phyloP scores from a whole-genome alignment of 768 basidiomycete genomes.

The Hortiboletus flavorubellus region DNA sequence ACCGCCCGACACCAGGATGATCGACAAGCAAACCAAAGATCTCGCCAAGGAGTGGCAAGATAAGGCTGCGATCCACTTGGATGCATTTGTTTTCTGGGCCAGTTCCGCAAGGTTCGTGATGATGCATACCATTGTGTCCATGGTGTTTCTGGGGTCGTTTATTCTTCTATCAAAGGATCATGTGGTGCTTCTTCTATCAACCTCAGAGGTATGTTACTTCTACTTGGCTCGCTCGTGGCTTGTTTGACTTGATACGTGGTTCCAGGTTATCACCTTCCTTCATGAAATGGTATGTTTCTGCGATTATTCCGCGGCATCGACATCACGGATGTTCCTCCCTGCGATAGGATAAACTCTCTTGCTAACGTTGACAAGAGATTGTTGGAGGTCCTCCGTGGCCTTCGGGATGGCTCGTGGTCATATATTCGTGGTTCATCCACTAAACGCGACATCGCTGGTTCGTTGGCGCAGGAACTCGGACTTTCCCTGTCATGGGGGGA shows the following conservation, averaged over 20 bases:
- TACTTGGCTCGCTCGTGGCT: background rate
- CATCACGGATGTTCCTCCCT: background rate
- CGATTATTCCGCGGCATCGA: background rate
- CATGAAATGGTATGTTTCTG: slow-evolving; percentile 54
- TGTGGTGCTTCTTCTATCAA: slow-evolving; percentile 87
- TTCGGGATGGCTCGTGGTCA: slow-evolving; percentile 57
- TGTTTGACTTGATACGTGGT: slow-evolving; percentile 7
- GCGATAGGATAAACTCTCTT: slow-evolving; percentile 57
- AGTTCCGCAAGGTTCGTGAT: slow-evolving; percentile 64
- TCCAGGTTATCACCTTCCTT: slow-evolving; percentile 41
- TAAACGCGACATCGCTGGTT: slow-evolving; percentile 40
- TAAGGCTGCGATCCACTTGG: slow-evolving; percentile 46
- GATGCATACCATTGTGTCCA: background rate
- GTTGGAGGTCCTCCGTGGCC: slow-evolving; percentile 47
- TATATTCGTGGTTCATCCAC: slow-evolving; percentile 46
- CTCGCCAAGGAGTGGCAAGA: slow-evolving; percentile 29
- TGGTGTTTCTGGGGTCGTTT: background rate
- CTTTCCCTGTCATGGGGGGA: slow-evolving; percentile 63
- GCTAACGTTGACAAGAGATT: slow-evolving; percentile 66
- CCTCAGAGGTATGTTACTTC: slow-evolving; percentile 52
- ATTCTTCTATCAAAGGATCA: slow-evolving; percentile 50
- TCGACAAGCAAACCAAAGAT: slow-evolving; percentile 19
- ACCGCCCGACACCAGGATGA: background rate
- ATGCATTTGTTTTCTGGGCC: slow-evolving; percentile 73
- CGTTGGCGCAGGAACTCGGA: slow-evolving; percentile 54